Conservation (phyloP, 1,284 basidiomycete species). For the Marasmius tenuissimus region DNA sequence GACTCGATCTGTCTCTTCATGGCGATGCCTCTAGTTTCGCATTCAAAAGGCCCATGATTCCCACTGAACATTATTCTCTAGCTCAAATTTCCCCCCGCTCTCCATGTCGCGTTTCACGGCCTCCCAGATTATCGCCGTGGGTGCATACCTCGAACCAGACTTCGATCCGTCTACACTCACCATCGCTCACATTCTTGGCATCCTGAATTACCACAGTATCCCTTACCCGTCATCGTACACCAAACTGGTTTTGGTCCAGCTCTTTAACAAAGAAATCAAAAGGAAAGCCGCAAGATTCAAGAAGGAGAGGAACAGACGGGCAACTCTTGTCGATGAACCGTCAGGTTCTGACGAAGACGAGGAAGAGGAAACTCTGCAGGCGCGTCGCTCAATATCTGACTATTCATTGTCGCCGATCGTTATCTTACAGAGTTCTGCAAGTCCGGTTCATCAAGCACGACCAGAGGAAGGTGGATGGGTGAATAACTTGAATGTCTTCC, state of each 20-base stretch:
- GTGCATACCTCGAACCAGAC: slow-evolving; percentile 81
- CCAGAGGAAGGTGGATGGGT: slow-evolving; percentile 78
- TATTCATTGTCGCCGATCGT: slow-evolving; percentile 19
- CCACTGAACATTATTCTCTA: too few relatives aligned
- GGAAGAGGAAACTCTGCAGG: slow-evolving; percentile 64
- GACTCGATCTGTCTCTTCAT: too few relatives aligned
- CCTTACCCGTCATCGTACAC: slow-evolving; percentile 77
- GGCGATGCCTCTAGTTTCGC: too few relatives aligned
- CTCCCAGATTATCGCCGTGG: slow-evolving; percentile 67
- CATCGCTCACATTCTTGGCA: slow-evolving; percentile 76
- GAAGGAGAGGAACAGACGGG: slow-evolving; percentile 64
- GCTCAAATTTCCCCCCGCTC: background rate
- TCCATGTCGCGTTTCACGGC: slow-evolving; percentile 73
- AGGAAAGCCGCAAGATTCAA: slow-evolving; percentile 60
- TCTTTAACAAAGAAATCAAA: slow-evolving; percentile 80
- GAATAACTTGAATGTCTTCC: slow-evolving; percentile 76
- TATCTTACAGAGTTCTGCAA: slow-evolving; percentile 13
- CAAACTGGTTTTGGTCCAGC: slow-evolving; percentile 81
- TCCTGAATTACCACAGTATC: slow-evolving; percentile 83
- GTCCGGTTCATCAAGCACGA: too few relatives aligned
- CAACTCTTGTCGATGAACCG: slow-evolving; percentile 71
- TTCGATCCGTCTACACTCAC: slow-evolving; percentile 83
- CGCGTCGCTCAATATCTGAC: slow-evolving; percentile 10
- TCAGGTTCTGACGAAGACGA: slow-evolving; percentile 78
- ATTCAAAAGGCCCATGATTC: too few relatives aligned